Conservation (phyloP, 176 grass and related monocot genomes). For the Zoysia pacifica region DNA sequence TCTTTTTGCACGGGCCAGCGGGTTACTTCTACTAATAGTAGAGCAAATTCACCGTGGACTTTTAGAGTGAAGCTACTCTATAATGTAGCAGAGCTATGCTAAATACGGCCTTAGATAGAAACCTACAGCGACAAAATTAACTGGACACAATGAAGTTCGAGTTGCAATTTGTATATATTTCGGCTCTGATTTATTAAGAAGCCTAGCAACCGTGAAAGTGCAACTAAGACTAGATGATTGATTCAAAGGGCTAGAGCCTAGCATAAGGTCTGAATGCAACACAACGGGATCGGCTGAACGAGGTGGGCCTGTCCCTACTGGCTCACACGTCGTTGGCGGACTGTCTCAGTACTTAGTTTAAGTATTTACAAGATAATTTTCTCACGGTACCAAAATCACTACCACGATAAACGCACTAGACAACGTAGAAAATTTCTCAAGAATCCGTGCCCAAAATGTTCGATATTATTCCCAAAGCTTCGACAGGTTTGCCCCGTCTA, state of each 20-base stretch:
- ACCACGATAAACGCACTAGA: too few relatives aligned
- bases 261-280: too few relatives aligned
- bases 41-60: too few relatives aligned
- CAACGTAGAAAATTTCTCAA: neutral
- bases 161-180: neutral
- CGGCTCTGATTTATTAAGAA: neutral
- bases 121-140: neutral
- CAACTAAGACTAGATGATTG: neutral
- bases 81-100: neutral
- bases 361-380: too few relatives aligned
- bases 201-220: neutral
- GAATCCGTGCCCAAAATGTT: too few relatives aligned
- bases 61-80: too few relatives aligned
- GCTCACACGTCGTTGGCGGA: too few relatives aligned
- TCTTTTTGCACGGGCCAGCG: conserved; percentile 1
- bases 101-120: neutral
- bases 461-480: neutral
- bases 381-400: too few relatives aligned
- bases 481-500: neutral
- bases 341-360: too few relatives aligned
- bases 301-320: too few relatives aligned
- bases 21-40: too few relatives aligned
- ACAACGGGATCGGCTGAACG: too few relatives aligned
- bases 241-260: neutral
- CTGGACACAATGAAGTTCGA: neutral